Conservation (phyloP, 768 basidiomycete species). For the Pisolithus microcarpus region DNA sequence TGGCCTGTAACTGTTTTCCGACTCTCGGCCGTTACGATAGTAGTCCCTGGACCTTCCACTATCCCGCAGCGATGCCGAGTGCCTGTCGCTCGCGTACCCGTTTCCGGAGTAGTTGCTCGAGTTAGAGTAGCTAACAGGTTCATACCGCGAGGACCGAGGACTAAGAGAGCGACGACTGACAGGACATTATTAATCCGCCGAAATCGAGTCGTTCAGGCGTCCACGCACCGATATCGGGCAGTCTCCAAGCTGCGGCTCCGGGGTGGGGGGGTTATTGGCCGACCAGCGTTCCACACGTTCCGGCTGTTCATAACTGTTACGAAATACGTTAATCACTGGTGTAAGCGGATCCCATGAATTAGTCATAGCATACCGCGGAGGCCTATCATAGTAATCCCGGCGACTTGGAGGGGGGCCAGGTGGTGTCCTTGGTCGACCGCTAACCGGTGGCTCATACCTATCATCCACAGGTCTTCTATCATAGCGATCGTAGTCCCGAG, state of each 20-base stretch:
- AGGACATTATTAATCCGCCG: neutral
- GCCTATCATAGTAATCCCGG: slow-evolving; percentile 62
- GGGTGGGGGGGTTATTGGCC: slow-evolving; percentile 46
- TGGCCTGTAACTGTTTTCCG: slow-evolving; percentile 22
- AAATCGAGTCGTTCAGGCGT: neutral
- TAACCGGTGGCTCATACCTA: slow-evolving; percentile 23
- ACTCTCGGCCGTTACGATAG: slow-evolving; percentile 28
- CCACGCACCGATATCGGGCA: slow-evolving; percentile 33
- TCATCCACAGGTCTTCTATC: slow-evolving; percentile 44
- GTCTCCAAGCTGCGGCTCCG: slow-evolving; percentile 39
- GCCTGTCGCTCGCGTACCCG: slow-evolving; percentile 33
- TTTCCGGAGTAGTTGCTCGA: slow-evolving; percentile 36
- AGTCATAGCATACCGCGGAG: slow-evolving; percentile 41
- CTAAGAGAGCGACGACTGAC: slow-evolving; percentile 68
- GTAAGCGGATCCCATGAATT: neutral
- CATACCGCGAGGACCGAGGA: slow-evolving; percentile 47
- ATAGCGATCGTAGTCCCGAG: slow-evolving; percentile 56
- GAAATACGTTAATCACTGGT: neutral
- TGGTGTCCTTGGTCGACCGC: slow-evolving; percentile 47
- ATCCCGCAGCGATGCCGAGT: slow-evolving; percentile 18
- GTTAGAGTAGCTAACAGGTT: slow-evolving; percentile 19
- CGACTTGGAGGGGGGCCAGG: slow-evolving; percentile 48
- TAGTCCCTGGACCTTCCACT: slow-evolving; percentile 34
- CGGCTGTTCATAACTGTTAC: slow-evolving; percentile 14
- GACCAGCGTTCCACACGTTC: slow-evolving; percentile 35